These are phyloP conservation scores for Syzygium jambos DNA, from an alignment of 345 rosid genomes.

Conservation along the genomic window DNA sequence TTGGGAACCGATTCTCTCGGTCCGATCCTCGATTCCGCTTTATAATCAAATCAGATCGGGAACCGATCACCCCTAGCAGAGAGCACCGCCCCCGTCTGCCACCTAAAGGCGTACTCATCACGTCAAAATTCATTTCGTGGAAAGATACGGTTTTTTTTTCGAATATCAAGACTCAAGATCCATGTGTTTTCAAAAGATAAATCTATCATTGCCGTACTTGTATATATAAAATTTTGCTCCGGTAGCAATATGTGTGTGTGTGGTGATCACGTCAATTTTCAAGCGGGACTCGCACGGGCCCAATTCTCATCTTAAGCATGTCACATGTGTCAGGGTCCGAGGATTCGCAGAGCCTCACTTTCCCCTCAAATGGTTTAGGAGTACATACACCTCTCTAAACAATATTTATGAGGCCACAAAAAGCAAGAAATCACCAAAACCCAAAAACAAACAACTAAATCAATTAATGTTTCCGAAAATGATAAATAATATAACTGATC, in stretches of 20 bases:
- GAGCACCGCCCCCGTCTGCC: not conserved
- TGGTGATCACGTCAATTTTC: not conserved
- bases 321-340: too few relatives aligned
- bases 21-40: too few relatives aligned
- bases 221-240: not conserved
- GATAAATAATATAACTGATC: too few relatives aligned
- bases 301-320: too few relatives aligned
- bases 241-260: not conserved
- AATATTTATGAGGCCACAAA: not conserved
- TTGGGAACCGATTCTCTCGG: too few relatives aligned
- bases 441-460: not conserved
- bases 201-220: not conserved
- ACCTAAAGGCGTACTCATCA: not conserved
- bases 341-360: not conserved
- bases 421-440: not conserved
- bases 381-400: not conserved
- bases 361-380: not conserved
- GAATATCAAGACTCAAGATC: too few relatives aligned
- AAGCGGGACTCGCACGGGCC: not conserved
- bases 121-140: not conserved
- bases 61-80: too few relatives aligned
- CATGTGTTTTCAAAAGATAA: not conserved
- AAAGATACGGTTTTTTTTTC: not conserved
- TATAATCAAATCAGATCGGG: too few relatives aligned
- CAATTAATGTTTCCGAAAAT: not conserved